phyloP scores from a whole-genome alignment of 371 early-diverging fungal species.

The Mortierella sp. region DNA sequence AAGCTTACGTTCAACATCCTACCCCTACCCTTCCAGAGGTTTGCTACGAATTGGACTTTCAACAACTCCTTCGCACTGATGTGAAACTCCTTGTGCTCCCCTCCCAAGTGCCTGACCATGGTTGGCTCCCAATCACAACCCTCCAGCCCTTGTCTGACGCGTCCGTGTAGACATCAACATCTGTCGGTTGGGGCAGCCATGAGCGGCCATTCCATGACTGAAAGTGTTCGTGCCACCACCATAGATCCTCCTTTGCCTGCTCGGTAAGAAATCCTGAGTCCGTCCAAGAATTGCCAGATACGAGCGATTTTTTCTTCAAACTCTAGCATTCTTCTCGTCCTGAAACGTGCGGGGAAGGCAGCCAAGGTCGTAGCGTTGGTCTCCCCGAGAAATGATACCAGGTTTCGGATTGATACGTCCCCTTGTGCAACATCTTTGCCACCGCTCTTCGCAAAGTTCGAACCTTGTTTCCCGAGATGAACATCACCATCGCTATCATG shows the following conservation, averaged over 20 bases:
- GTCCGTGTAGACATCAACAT: conserved; percentile 39
- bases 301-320: conserved; percentile 16
- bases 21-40: too few species aligned
- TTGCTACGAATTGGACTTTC: too few species aligned
- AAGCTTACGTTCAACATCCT: too few species aligned
- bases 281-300: conserved; percentile 13
- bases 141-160: conserved; percentile 47
- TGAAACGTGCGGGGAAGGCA: conserved; percentile 7
- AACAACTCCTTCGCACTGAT: conserved; percentile 30
- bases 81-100: conserved; percentile 7
- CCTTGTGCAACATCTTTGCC: too few species aligned
- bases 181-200: conserved; percentile 10
- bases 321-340: background rate
- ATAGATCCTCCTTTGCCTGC: conserved; percentile 20
- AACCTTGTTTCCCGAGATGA: too few species aligned
- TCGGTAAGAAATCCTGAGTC: background rate
- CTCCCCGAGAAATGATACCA: too few species aligned
- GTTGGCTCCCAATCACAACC: conserved; percentile 20
- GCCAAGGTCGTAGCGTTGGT: too few species aligned
- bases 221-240: conserved; percentile 39
- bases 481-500: too few species aligned
- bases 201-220: conserved; percentile 30
- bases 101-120: conserved; percentile 22
- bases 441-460: too few species aligned
- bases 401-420: too few species aligned